These are phyloP conservation scores for Triticum turgidum DNA, from an alignment of 176 grass and related monocot genomes.

Conservation along the genomic window DNA sequence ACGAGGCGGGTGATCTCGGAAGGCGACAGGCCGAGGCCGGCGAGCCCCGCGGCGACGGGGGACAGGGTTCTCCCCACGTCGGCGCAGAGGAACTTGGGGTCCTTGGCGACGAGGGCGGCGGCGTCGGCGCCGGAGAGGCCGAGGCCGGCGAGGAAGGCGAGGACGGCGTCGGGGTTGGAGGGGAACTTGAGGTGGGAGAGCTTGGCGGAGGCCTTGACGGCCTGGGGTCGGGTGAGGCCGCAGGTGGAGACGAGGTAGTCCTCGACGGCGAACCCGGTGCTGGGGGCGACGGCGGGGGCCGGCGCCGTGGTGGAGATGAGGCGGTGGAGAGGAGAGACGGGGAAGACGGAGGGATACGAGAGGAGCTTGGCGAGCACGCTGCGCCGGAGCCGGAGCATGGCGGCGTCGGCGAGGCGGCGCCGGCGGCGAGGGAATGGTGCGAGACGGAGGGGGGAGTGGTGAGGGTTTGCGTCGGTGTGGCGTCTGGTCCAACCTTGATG, in stretches of 20 bases:
- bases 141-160: conserved; percentile 33
- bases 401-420: not conserved
- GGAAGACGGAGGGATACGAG: not conserved
- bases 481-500: too few relatives aligned
- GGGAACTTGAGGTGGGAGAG: conserved; percentile 31
- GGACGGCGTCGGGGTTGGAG: conserved; percentile 39
- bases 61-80: conserved; percentile 26
- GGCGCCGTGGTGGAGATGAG: not conserved
- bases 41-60: conserved; percentile 10
- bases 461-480: too few relatives aligned
- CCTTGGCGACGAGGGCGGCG: not conserved
- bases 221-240: not conserved
- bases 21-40: not conserved
- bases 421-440: not conserved
- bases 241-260: conserved; percentile 29
- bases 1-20: conserved; percentile 4
- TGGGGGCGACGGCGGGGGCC: not conserved
- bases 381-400: not conserved
- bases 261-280: not conserved
- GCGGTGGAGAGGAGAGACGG: not conserved
- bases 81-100: conserved; percentile 14
- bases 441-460: too few relatives aligned
- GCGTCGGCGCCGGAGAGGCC: conserved; percentile 20
- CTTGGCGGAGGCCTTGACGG: not conserved
- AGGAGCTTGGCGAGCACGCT: not conserved